Evolutionary conservation across 1,284 basidiomycete species (phyloP).

Genomic region (Austropuccinia psidii): DNA sequence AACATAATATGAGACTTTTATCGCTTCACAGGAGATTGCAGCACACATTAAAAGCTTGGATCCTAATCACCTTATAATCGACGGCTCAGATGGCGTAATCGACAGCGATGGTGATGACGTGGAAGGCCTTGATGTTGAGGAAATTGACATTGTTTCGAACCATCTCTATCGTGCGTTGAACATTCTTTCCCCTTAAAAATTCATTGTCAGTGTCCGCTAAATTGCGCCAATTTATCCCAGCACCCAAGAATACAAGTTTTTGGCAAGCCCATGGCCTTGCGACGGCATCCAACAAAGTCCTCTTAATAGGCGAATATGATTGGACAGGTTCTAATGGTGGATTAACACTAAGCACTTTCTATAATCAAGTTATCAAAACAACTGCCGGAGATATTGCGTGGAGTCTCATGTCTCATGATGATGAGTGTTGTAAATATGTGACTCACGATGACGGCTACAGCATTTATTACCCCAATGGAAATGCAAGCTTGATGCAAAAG

Average conservation of each 20-base stretch:
- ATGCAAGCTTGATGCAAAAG: constrained; percentile 11
- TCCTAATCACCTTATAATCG: constrained; percentile 38
- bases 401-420: constrained; percentile 28
- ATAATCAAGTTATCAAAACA: constrained; percentile 14
- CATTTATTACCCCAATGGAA: constrained; percentile 42
- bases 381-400: constrained; percentile 29
- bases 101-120: constrained; percentile 8
- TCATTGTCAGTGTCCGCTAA: background rate
- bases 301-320: constrained; percentile 32
- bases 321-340: constrained; percentile 35
- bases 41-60: constrained; percentile 27
- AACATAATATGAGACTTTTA: background rate
- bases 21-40: constrained; percentile 6
- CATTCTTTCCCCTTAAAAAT: background rate
- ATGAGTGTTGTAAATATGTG: constrained; percentile 11
- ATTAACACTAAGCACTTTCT: constrained; percentile 14
- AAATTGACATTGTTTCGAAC: constrained; percentile 20
- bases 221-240: background rate
- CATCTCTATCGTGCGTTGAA: constrained; percentile 23
- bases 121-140: constrained; percentile 15
- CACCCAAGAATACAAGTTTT: constrained; percentile 17
- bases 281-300: constrained; percentile 5
- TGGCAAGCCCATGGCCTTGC: constrained; percentile 9
- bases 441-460: constrained; percentile 42
- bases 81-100: constrained; percentile 36